Evolutionary conservation across 2,329 filamentous ascomycete species (phyloP), one percentile per base, ranked within the genome.

Genomic region (Fusarium sacchari): DNA sequence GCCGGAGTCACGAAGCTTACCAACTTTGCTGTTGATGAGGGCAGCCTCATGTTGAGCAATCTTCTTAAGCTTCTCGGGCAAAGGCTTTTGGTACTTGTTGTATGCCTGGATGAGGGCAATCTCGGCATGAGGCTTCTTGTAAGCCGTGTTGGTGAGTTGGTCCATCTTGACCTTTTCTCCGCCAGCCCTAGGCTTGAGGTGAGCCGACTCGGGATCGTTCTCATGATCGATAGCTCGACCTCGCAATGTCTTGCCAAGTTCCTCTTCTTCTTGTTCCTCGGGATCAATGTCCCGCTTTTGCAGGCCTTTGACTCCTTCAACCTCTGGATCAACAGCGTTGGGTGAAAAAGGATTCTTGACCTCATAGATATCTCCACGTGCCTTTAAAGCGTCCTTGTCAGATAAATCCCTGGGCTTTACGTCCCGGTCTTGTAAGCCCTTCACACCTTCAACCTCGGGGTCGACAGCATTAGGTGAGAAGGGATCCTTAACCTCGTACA

Each of bases 61-160:
- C 11, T 74, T 55, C 37, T 74, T 64, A 18, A 84, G 56, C 8
- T 52, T 49, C 11, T 74, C 52, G 5, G 83, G 80, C 9, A 84
- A 56, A 7, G 72, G 66, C 42, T 77, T 77, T 17, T 79, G 78
- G 62, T 84, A 85, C 71, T 85, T 86, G 61, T 79, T 66, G 36
- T 81, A 81, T 2, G 82, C 82, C 28, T 77, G 76, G 43, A 80
- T 65, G 15, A 81, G 78, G 15, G 78, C 75, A 30, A 74, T 61
- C 1, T 77, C 72, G 52, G 57, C 83, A 66, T 81, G 82, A 17
- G 82, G 80, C 15, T 77, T 78, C 14, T 69, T 67, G 70, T 80
- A 85, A 0, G 70, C 58, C 2, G 69, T 55, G 65, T 86, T 87
- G 43, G 64, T 67, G 7, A 84, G 72, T 24, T 83, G 79, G 1